phyloP scores from a whole-genome alignment of 2,329 filamentous ascomycete genomes.

The Diplodia mutila region DNA sequence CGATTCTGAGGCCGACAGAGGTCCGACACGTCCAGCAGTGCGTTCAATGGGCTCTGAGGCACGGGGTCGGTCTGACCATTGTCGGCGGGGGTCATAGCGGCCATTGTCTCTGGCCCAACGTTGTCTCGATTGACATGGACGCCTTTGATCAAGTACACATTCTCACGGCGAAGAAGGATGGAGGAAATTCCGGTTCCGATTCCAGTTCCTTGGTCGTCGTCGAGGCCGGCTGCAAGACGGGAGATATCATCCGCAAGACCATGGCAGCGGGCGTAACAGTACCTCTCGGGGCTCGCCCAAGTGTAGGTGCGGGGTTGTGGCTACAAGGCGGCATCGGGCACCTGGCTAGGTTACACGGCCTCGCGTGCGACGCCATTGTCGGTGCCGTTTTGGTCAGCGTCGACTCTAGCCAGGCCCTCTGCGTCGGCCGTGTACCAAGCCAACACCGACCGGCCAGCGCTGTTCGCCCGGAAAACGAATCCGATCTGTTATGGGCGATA shows the following conservation, averaged over 20 bases:
- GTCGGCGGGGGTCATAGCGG: slow-evolving; percentile 64
- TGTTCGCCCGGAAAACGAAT: slow-evolving; percentile 52
- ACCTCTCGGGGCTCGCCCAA: slow-evolving; percentile 64
- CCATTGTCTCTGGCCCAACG: slow-evolving; percentile 58
- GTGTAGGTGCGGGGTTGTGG: slow-evolving; percentile 66
- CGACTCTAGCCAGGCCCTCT: slow-evolving; percentile 52
- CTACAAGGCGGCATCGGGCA: slow-evolving; percentile 69
- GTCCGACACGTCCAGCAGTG: slow-evolving; percentile 58
- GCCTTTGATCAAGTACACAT: slow-evolving; percentile 58
- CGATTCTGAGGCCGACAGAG: slow-evolving; percentile 52
- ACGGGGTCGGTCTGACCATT: slow-evolving; percentile 53
- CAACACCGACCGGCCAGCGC: slow-evolving; percentile 49
- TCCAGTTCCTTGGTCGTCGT: slow-evolving; percentile 50
- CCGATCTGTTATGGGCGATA: slow-evolving; percentile 61
- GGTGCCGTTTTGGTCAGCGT: slow-evolving; percentile 63
- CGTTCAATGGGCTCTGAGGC: slow-evolving; percentile 59
- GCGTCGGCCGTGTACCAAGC: slow-evolving; percentile 56
- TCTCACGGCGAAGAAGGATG: slow-evolving; percentile 31
- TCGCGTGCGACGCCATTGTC: slow-evolving; percentile 63
- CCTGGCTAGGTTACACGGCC: slow-evolving; percentile 58
- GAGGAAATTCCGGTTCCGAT: slow-evolving; percentile 29
- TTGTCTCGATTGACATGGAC: slow-evolving; percentile 63
- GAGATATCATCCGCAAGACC: slow-evolving; percentile 56
- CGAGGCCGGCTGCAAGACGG: slow-evolving; percentile 60
- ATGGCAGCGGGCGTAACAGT: slow-evolving; percentile 57